phyloP scores from a whole-genome alignment of 495 filamentous ascomycete species.

The Choiromyces venosus region DNA sequence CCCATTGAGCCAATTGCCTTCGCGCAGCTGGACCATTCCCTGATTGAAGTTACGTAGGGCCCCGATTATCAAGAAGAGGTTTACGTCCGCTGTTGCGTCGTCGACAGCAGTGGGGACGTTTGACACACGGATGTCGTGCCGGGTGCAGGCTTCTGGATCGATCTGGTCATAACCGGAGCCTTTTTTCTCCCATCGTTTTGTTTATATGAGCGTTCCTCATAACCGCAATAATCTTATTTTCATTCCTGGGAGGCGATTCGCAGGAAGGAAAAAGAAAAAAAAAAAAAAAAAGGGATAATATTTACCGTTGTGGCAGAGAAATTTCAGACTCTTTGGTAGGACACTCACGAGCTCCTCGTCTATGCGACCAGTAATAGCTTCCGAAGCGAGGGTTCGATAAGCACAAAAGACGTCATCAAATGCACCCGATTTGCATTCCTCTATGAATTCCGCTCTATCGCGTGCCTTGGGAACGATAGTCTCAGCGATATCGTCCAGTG shows the following conservation, averaged over 20 bases:
- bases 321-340: constrained; percentile 53
- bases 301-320: constrained; percentile 51
- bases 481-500: constrained; percentile 50
- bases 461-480: constrained; percentile 49
- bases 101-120: constrained; percentile 77
- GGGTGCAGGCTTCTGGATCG: constrained; percentile 63
- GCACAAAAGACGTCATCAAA: constrained; percentile 62
- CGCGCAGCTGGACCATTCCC: constrained; percentile 56
- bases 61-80: constrained; percentile 71
- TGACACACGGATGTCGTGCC: constrained; percentile 60
- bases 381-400: constrained; percentile 73
- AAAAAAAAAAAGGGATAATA: not conserved
- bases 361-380: constrained; percentile 60
- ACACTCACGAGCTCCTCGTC: constrained; percentile 61
- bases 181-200: constrained; percentile 29
- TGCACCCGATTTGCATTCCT: constrained; percentile 63
- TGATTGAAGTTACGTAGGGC: constrained; percentile 66
- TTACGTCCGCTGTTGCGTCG: constrained; percentile 73
- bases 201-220: not conserved
- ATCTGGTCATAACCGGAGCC: constrained; percentile 80
- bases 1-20: constrained; percentile 55
- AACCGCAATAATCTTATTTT: not conserved
- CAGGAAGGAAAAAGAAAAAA: not conserved
- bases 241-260: not conserved
- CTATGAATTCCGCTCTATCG: constrained; percentile 62